Conservation (phyloP, 1,139 yeast species). For the Saccharomyces hybrid region DNA sequence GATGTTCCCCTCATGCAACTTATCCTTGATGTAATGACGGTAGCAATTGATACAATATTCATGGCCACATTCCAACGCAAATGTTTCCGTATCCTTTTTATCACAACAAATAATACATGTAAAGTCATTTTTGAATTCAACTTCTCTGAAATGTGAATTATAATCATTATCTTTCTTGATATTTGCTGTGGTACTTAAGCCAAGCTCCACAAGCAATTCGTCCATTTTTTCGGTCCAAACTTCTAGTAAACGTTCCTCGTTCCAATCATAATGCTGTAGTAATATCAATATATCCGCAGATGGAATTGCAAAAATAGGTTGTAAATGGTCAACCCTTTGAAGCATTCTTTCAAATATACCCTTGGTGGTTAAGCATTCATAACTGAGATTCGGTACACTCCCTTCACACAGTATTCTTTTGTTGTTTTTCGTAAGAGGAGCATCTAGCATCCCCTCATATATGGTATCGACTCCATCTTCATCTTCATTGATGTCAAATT, state of each 20-base stretch:
- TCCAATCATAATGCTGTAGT: constrained; percentile 64
- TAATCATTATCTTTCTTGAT: constrained; percentile 7
- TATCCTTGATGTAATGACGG: constrained; percentile 46
- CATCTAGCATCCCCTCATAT: constrained; percentile 12
- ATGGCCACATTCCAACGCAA: constrained; percentile 62
- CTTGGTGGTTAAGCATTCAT: constrained; percentile 28
- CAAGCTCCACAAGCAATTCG: constrained; percentile 41
- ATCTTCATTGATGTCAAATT: constrained; percentile 21
- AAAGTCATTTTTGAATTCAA: constrained; percentile 32
- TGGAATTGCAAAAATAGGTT: constrained; percentile 26
- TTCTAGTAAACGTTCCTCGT: constrained; percentile 62
- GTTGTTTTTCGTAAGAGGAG: constrained; percentile 5
- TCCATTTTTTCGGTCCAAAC: constrained; percentile 51
- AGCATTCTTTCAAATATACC: constrained; percentile 27
- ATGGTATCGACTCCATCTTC: constrained; percentile 3
- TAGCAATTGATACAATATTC: constrained; percentile 65
- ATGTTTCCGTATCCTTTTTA: constrained; percentile 37
- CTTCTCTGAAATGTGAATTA: constrained; percentile 12
- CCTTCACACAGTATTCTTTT: constrained; percentile 17
- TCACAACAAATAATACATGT: constrained; percentile 70
- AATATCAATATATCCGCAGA: constrained; percentile 38
- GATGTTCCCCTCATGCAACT: constrained; percentile 46
- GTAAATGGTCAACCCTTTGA: constrained; percentile 21
- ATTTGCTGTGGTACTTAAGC: constrained; percentile 34
- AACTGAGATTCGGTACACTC: constrained; percentile 21